Conservation (phyloP, 2,329 filamentous ascomycete genomes). For the Aspergillus neotritici region DNA sequence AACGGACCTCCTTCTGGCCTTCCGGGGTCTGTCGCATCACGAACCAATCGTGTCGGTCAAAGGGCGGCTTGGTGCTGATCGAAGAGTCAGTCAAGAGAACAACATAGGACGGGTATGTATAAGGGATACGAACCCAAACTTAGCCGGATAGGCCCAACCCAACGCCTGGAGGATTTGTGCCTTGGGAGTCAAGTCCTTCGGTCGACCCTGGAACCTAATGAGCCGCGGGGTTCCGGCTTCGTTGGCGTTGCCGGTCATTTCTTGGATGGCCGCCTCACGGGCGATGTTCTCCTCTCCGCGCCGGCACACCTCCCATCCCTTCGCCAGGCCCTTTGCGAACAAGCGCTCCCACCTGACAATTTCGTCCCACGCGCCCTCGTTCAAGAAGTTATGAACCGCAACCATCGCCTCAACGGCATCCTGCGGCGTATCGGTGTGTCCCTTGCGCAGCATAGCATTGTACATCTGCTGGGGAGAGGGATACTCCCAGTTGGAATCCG, state of each 20-base stretch:
- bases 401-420: constrained; percentile 97
- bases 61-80: constrained; percentile 72
- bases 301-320: constrained; percentile 68
- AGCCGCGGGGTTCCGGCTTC: constrained; percentile 59
- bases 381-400: constrained; percentile 93
- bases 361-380: constrained; percentile 95
- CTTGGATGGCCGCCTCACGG: constrained; percentile 50
- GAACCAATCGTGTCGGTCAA: constrained; percentile 97
- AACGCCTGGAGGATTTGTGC: constrained; percentile 76
- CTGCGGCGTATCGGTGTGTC: constrained; percentile 87
- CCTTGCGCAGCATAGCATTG: constrained; percentile 93
- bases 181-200: constrained; percentile 86
- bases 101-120: background rate
- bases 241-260: constrained; percentile 31
- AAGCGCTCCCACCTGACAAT: constrained; percentile 90
- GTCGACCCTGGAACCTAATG: constrained; percentile 80
- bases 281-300: constrained; percentile 64
- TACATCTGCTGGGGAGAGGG: constrained; percentile 99
- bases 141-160: constrained; percentile 70
- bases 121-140: constrained; percentile 59
- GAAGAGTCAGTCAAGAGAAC: background rate
- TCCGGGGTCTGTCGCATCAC: constrained; percentile 64
- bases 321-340: constrained; percentile 66
- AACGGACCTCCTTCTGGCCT: constrained; percentile 74
- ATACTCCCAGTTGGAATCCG: constrained; percentile 85